These are phyloP conservation scores for Scheffersomyces insectosa DNA, from an alignment of 1,139 yeast genomes.

Conservation along the genomic window DNA sequence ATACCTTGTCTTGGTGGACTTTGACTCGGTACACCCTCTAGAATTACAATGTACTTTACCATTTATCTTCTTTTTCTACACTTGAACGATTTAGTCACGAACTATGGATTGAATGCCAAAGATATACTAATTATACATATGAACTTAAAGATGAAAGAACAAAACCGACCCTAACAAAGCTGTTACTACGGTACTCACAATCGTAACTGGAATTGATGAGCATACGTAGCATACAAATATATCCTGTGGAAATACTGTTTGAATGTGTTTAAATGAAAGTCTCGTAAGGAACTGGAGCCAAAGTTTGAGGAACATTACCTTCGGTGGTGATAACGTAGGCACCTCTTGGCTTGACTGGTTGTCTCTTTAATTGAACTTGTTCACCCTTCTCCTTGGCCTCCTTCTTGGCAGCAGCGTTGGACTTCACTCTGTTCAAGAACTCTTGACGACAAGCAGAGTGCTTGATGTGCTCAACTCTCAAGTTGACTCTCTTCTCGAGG, in stretches of 20 bases:
- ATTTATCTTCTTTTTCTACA: no score
- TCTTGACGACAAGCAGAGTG: slow-evolving; percentile 99
- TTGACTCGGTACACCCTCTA: no score
- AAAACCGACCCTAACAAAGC: slow-evolving; percentile 1
- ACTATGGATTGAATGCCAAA: no score
- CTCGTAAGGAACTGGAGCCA: slow-evolving; percentile 98
- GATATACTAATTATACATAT: no score
- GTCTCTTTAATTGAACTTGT: slow-evolving; percentile 89
- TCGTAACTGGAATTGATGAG: background rate
- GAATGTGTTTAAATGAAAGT: slow-evolving; percentile 76
- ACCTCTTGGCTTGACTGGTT: slow-evolving; percentile 94
- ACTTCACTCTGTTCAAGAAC: slow-evolving; percentile 94
- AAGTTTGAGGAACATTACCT: slow-evolving; percentile 85
- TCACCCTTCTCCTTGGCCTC: slow-evolving; percentile 94
- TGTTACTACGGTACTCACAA: background rate
- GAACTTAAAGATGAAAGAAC: background rate
- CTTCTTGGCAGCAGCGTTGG: slow-evolving; percentile 85
- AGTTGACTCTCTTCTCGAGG: slow-evolving; percentile 94
- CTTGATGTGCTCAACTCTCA: slow-evolving; percentile 96
- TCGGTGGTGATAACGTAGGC: slow-evolving; percentile 75
- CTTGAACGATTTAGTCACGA: no score
- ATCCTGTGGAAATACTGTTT: no score
- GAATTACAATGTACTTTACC: no score
- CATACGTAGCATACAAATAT: slow-evolving; percentile 3
- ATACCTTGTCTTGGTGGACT: no score